phyloP scores from a whole-genome alignment of 257 asterid species.

The Capsicum baccatum region DNA sequence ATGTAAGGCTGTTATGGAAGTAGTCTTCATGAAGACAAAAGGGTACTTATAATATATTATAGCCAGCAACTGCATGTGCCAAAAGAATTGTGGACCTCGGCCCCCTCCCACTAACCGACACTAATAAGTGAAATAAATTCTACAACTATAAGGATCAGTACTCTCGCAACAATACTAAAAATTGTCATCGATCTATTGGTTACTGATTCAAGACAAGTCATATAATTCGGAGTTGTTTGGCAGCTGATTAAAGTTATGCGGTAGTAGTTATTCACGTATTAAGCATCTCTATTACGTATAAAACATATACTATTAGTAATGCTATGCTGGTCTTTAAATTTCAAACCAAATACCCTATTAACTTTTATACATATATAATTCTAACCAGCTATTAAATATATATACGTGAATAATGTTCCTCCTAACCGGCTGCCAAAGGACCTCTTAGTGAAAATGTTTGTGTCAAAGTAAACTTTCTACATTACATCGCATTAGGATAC shows the following conservation, averaged over 20 bases:
- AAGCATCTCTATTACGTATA: too few relatives aligned
- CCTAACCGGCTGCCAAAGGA: too few relatives aligned
- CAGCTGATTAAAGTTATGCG: too few relatives aligned
- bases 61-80: conserved; percentile 26
- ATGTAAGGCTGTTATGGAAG: conserved; percentile 17
- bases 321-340: too few relatives aligned
- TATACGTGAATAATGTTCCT: too few relatives aligned
- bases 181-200: neutral
- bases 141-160: neutral
- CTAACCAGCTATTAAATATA: too few relatives aligned
- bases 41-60: neutral
- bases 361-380: too few relatives aligned
- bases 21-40: conserved; percentile 16
- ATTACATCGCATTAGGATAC: neutral
- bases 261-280: too few relatives aligned
- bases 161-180: neutral
- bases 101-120: neutral
- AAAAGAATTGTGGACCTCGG: conserved; percentile 8
- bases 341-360: too few relatives aligned
- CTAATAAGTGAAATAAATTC: neutral
- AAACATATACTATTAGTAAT: too few relatives aligned
- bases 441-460: too few relatives aligned
- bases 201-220: neutral
- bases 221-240: neutral
- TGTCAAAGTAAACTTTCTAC: too few relatives aligned